Conservation (phyloP, 352 stramenopile genomes). For the Plasmopara viticola region DNA sequence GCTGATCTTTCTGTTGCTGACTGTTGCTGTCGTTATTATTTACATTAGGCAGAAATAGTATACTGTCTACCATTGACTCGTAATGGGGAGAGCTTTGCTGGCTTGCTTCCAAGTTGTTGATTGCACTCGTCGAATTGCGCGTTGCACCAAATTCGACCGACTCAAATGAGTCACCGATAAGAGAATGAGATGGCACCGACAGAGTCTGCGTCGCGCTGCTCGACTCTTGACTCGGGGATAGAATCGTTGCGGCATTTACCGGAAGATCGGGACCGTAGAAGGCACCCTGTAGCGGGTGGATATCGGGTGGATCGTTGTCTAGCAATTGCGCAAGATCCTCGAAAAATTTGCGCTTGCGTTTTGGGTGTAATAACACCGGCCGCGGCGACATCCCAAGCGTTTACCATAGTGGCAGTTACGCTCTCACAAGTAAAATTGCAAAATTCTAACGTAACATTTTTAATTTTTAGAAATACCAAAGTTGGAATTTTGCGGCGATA, state of each 20-base stretch:
- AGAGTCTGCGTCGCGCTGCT: conserved; percentile 3
- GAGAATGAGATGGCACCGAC: conserved; percentile 15
- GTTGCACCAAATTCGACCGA: conserved; percentile 34
- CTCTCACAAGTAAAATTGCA: not conserved
- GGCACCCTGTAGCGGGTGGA: conserved; percentile 27
- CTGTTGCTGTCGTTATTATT: conserved; percentile 9
- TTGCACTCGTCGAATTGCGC: conserved; percentile 5
- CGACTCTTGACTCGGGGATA: conserved; percentile 6
- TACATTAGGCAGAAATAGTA: conserved; percentile 35
- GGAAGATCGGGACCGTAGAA: conserved; percentile 27
- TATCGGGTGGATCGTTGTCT: conserved; percentile 27
- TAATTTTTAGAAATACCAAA: too few species aligned
- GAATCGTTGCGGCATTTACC: not conserved
- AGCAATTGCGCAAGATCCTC: conserved; percentile 47
- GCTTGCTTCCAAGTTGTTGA: conserved; percentile 14
- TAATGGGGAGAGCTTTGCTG: conserved; percentile 35
- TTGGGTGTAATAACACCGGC: conserved; percentile 34
- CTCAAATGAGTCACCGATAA: conserved; percentile 38
- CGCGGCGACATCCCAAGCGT: conserved; percentile 2
- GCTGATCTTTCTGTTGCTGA: conserved; percentile 12
- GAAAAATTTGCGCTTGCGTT: conserved; percentile 80
- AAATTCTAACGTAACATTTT: too few species aligned
- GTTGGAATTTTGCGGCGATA: too few species aligned
- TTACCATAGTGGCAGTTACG: not conserved
- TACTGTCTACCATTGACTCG: conserved; percentile 53